phyloP scores from a whole-genome alignment of 2,329 filamentous ascomycete species.

The Didymella sp. region DNA sequence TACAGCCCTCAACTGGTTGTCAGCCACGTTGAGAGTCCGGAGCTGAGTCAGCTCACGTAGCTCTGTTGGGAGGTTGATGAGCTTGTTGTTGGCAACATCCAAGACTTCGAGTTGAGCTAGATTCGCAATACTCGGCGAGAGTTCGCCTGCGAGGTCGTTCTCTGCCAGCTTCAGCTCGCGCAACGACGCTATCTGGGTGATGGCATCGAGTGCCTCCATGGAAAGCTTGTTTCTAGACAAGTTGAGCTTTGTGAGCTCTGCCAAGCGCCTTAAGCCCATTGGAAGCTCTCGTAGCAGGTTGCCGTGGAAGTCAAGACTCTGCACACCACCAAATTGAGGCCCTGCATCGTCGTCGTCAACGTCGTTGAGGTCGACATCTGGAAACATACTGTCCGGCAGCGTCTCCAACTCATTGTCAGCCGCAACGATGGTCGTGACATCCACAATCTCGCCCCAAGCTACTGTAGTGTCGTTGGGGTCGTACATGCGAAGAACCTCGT shows the following conservation, averaged over 20 bases:
- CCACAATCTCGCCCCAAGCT: constrained; percentile 90
- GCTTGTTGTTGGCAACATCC: constrained; percentile 80
- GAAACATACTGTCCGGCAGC: constrained; percentile 78
- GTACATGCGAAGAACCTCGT: constrained; percentile 90
- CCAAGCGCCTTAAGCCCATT: constrained; percentile 74
- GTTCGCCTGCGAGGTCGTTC: constrained; percentile 40
- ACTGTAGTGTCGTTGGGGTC: constrained; percentile 67
- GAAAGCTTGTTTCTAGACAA: constrained; percentile 82
- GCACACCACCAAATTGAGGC: constrained; percentile 81
- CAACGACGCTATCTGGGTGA: constrained; percentile 75
- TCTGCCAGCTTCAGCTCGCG: constrained; percentile 78
- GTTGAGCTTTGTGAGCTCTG: constrained; percentile 80
- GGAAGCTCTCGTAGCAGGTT: constrained; percentile 79
- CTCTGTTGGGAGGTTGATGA: constrained; percentile 72
- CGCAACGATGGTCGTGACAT: constrained; percentile 81
- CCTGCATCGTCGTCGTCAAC: constrained; percentile 68
- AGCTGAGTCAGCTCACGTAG: constrained; percentile 73
- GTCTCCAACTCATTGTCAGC: constrained; percentile 87
- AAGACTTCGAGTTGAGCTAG: constrained; percentile 77
- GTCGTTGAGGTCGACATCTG: constrained; percentile 66
- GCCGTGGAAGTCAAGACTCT: constrained; percentile 83
- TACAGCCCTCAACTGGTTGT: constrained; percentile 76
- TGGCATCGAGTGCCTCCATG: constrained; percentile 73
- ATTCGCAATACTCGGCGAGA: constrained; percentile 68
- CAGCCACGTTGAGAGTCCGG: constrained; percentile 77